Evolutionary conservation across 73 alveolate genomes (phyloP), one percentile per base, ranked within the genome.

Genomic region (Blepharisma japonicum): DNA sequence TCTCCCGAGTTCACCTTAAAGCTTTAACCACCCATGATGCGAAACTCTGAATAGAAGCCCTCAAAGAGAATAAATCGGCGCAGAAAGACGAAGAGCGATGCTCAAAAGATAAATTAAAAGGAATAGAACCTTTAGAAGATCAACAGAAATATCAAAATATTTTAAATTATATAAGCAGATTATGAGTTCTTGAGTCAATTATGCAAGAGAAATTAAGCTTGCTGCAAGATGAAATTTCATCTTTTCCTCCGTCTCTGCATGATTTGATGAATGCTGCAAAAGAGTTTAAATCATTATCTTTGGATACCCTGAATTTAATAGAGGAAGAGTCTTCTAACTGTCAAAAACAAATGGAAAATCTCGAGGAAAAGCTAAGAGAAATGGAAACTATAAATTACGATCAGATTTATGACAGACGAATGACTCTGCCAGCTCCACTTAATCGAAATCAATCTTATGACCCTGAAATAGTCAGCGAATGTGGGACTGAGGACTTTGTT

Each of bases 11-110:
- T 71, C 79, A 81, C 50, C 51, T 81, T 14, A 72, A 80, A 81
- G 87, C 84, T 0, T 68, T 72, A 0, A 50, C 77, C 6, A 61
- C n/a, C 21, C 38, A 81, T 49, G 87, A 81, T 23, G 67, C 78
- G 7, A n/a, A 68, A 67, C 32, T 68, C 51, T 81, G 87, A 84
- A 46, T 81, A 9, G 77, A 53, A 71, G 87, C 87, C 9, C 67
- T 81, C 7, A 45, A 32, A 32, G 42, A 32, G 42, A 32, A 32
- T 32, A 32, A 32, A 32, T 32, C 42, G 42, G 3, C 42, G 42
- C 42, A 32, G 3, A 32, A 32, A 32, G 42, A 32, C 42, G 42
- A 32, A 32, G 42, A 32, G 42, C 42, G 42, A 3, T 32, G 42
- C 42, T 32, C 42, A 32, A 32, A 32, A 32, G 42, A 32, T 3